These are phyloP conservation scores for Stenogyne calaminthoides DNA, from an alignment of 305 asterid species.

Conservation along the genomic window DNA sequence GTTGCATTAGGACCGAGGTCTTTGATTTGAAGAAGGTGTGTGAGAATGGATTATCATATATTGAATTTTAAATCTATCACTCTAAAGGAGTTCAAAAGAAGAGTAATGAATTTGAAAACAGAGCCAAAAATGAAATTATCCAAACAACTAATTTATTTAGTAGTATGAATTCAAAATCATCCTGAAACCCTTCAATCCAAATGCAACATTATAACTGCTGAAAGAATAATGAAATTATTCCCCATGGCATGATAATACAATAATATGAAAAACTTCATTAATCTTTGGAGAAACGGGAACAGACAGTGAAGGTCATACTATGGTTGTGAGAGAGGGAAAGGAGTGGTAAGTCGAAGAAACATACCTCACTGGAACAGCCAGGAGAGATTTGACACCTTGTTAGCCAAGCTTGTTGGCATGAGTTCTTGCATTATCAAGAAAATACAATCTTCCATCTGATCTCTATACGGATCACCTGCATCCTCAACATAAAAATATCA, in stretches of 20 bases:
- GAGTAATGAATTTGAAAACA: not conserved
- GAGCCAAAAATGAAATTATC: not conserved
- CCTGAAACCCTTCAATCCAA: not conserved
- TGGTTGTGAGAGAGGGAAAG: not conserved
- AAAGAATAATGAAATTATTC: not conserved
- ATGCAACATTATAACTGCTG: not conserved
- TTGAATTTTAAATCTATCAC: not conserved
- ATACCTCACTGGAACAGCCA: slow-evolving; percentile 92
- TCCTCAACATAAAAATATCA: slow-evolving; percentile 89
- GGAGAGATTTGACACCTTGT: slow-evolving; percentile 78
- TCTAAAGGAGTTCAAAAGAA: not conserved
- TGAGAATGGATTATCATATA: not conserved
- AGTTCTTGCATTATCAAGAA: slow-evolving; percentile 89
- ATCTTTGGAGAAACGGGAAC: not conserved
- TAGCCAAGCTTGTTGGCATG: slow-evolving; percentile 79
- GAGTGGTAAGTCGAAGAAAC: not conserved
- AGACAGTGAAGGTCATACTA: too few species aligned
- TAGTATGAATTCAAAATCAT: not conserved
- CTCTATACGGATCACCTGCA: slow-evolving; percentile 91
- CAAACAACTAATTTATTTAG: too few species aligned
- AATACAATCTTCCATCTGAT: slow-evolving; percentile 96
- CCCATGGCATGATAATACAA: not conserved
- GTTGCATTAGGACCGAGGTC: not conserved
- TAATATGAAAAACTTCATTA: not conserved
- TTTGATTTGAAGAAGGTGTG: not conserved